Percentiles rank a stretch among this genome's conserved stretches.
phyloP scores from a whole-genome alignment of 2,329 filamentous ascomycete genomes.

The Cladobotryum mycophilum region DNA sequence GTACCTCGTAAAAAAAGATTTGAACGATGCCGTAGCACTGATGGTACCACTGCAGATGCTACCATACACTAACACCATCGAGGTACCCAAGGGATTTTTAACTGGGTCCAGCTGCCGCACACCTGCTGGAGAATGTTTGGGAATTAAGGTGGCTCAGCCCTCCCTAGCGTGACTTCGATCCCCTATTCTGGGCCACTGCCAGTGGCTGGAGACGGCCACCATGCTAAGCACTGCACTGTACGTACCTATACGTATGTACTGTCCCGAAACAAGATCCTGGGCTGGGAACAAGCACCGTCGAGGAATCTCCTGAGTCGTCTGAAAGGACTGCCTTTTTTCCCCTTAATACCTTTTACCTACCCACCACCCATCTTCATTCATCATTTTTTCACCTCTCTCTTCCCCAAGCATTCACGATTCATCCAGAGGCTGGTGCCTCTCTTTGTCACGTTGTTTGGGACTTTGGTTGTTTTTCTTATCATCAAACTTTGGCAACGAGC shows the following conservation, averaged over 20 bases:
- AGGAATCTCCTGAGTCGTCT: conserved; percentile 13
- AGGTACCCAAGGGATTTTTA: background rate
- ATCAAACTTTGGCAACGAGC: conserved; percentile 10
- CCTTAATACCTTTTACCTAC: conserved; percentile 16
- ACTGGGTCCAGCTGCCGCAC: background rate
- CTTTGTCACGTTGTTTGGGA: conserved; percentile 20
- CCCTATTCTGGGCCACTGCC: conserved; percentile 13
- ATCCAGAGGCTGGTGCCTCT: conserved; percentile 28
- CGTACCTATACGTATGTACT: background rate
- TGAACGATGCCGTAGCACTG: conserved; percentile 1
- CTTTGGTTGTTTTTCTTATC: conserved; percentile 10
- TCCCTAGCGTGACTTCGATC: conserved; percentile 8
- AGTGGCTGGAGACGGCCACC: conserved; percentile 1
- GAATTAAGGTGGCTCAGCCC: conserved; percentile 12
- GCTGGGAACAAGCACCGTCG: conserved; percentile 3
- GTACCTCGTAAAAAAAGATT: conserved; percentile 1
- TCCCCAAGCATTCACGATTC: conserved; percentile 23
- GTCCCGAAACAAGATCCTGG: conserved; percentile 13
- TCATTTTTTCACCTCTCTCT: conserved; percentile 15
- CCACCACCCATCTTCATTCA: conserved; percentile 18
- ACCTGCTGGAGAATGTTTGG: conserved; percentile 2
- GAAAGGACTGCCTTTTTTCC: conserved; percentile 16
- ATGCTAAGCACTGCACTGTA: background rate
- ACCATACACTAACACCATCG: conserved; percentile 3
- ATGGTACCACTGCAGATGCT: too few species aligned